A percentile compares a stretch with the other conserved stretches of the same genome.
phyloP scores from a whole-genome alignment of 164 flowering plant genomes.

The Vitis rupestris region DNA sequence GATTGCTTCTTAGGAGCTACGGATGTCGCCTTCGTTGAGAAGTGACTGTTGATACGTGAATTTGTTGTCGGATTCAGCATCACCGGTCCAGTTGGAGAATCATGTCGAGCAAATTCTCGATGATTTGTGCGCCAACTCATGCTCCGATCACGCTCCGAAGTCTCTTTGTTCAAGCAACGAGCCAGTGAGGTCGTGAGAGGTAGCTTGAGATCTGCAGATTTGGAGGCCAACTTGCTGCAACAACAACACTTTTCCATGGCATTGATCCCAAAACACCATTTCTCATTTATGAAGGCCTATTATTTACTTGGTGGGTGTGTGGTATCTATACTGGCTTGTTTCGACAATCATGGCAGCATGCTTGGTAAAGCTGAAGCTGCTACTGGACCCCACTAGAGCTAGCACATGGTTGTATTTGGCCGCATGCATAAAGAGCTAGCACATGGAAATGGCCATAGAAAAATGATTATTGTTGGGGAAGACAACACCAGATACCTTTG shows the following conservation, averaged over 20 bases:
- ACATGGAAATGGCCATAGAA: too few relatives aligned
- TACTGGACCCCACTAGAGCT: too few relatives aligned
- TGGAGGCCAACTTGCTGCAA: constrained; percentile 60
- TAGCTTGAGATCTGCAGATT: constrained; percentile 35
- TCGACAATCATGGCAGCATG: constrained; percentile 66
- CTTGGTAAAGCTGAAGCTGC: too few relatives aligned
- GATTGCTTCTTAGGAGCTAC: constrained; percentile 8
- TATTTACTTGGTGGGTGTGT: constrained; percentile 97
- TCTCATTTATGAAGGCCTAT: constrained; percentile 73
- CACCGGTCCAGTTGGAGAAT: constrained; percentile 14
- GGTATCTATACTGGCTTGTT: constrained; percentile 90
- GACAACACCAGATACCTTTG: too few relatives aligned
- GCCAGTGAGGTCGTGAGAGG: constrained; percentile 21
- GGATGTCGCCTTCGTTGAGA: constrained; percentile 7
- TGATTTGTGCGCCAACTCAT: constrained; percentile 9
- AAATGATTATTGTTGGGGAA: too few relatives aligned
- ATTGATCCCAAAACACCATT: constrained; percentile 77
- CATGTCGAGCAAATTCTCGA: background rate
- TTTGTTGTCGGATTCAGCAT: constrained; percentile 3
- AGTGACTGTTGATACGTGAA: background rate
- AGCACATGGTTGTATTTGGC: too few relatives aligned
- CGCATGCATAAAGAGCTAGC: too few relatives aligned
- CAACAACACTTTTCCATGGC: constrained; percentile 69
- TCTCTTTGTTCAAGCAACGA: constrained; percentile 35
- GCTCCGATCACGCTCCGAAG: constrained; percentile 15